Evolutionary conservation across 2,329 filamentous ascomycete genomes (phyloP).

Genomic region (Pseudonectria foliicola): DNA sequence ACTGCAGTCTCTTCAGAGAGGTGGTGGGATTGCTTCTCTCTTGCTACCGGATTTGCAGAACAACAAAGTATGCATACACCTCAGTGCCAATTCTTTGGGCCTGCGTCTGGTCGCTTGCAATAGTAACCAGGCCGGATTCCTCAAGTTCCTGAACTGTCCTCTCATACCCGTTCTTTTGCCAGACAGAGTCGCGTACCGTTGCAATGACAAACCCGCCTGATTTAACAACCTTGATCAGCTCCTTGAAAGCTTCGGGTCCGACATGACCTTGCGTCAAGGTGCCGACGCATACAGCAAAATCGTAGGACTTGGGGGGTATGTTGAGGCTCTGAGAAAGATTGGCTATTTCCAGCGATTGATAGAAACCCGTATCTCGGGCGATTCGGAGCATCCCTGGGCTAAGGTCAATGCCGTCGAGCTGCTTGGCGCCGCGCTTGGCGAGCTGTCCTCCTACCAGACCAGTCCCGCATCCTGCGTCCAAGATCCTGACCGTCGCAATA

Average conservation of each 20-base stretch:
- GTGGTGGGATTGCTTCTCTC: no score
- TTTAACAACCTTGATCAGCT: conserved; percentile 39
- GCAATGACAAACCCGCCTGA: conserved; percentile 36
- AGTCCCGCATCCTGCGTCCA: conserved; percentile 46
- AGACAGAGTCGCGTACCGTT: conserved; percentile 41
- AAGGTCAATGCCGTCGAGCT: conserved; percentile 42
- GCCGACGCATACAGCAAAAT: conserved; percentile 42
- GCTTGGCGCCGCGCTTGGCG: conserved; percentile 27
- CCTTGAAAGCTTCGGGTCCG: conserved; percentile 36
- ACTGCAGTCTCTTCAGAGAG: no score
- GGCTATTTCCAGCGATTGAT: conserved; percentile 31
- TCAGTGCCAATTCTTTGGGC: conserved; percentile 6
- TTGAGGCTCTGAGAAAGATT: conserved; percentile 37
- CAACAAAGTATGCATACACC: conserved; percentile 8
- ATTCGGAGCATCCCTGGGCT: conserved; percentile 42
- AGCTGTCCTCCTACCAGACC: conserved; percentile 41
- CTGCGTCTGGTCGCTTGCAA: conserved; percentile 1
- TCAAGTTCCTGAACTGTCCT: conserved; percentile 28
- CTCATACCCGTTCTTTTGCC: conserved; percentile 36
- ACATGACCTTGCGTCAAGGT: conserved; percentile 47
- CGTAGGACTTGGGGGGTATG: conserved; percentile 31
- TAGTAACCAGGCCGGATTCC: neutral
- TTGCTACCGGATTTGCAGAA: no score
- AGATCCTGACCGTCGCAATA: conserved; percentile 19
- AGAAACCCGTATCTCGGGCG: conserved; percentile 35